Conservation (phyloP, 2,329 filamentous ascomycete species). For the Epichloe festucae region DNA sequence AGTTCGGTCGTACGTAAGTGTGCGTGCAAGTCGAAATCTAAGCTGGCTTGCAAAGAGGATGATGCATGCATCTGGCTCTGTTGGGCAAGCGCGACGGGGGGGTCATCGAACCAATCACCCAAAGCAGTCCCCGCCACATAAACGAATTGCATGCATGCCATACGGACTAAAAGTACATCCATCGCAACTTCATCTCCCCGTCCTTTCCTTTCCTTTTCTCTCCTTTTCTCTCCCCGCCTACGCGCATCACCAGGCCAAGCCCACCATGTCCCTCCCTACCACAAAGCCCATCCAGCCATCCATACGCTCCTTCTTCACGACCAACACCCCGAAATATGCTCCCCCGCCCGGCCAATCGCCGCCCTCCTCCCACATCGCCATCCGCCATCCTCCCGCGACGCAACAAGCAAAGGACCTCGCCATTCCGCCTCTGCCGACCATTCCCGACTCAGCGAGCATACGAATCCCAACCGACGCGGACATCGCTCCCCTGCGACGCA, state of each 20-base stretch:
- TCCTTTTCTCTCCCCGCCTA: background rate
- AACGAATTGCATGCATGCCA: no score
- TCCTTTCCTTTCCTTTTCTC: background rate
- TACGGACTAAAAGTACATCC: no score
- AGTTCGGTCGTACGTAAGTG: no score
- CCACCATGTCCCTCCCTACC: conserved; percentile 27
- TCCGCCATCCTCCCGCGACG: conserved; percentile 12
- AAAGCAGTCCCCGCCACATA: no score
- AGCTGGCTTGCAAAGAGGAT: no score
- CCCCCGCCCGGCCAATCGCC: conserved; percentile 17
- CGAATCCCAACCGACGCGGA: conserved; percentile 36
- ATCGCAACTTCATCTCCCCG: no score
- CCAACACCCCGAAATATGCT: conserved; percentile 27
- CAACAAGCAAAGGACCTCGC: conserved; percentile 13
- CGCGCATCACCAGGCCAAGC: background rate
- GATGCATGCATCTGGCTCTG: no score
- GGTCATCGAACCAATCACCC: no score
- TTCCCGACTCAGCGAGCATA: conserved; percentile 38
- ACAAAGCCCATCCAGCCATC: conserved; percentile 34
- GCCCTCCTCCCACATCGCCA: conserved; percentile 18
- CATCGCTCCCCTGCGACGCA: conserved; percentile 45
- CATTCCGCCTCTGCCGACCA: conserved; percentile 15
- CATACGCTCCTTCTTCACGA: conserved; percentile 50
- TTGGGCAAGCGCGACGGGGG: background rate
- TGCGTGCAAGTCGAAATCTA: no score